These are phyloP conservation scores for Metarhizium anisopliae DNA, from an alignment of 2,329 filamentous ascomycete species.

Conservation along the genomic window DNA sequence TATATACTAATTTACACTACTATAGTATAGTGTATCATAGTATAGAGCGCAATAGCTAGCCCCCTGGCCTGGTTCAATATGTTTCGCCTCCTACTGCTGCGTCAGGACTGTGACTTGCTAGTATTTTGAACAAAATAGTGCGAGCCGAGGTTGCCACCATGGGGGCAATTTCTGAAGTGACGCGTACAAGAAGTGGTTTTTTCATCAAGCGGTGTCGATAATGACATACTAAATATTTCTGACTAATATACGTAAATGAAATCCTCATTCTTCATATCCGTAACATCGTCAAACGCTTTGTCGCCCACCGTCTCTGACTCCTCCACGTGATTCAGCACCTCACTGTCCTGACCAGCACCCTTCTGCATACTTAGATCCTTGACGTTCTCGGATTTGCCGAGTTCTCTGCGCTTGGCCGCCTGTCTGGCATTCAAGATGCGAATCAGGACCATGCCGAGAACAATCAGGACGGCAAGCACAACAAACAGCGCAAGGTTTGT, in stretches of 20 bases:
- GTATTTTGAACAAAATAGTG: no score
- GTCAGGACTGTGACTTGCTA: no score
- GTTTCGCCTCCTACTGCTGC: no score
- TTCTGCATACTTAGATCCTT: conserved; percentile 43
- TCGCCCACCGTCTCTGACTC: conserved; percentile 25
- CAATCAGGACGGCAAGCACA: conserved; percentile 40
- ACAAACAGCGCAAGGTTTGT: conserved; percentile 53
- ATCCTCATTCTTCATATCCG: conserved; percentile 51
- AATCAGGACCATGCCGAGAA: conserved; percentile 23
- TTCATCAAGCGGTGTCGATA: neutral
- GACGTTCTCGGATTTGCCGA: conserved; percentile 35
- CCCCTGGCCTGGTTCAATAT: no score
- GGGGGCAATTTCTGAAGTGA: no score
- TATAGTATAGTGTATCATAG: no score
- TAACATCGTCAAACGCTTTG: conserved; percentile 37
- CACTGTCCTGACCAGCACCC: conserved; percentile 14
- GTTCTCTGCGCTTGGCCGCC: conserved; percentile 21
- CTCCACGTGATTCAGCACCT: conserved; percentile 12
- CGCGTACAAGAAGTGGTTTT: no score
- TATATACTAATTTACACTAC: no score
- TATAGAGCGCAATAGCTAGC: no score
- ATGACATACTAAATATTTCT: neutral
- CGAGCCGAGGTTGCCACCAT: no score
- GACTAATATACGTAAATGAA: conserved; percentile 45
- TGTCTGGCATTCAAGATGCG: conserved; percentile 43